Evolutionary conservation across 495 filamentous ascomycete species (phyloP).

Genomic region (Podospora appendiculata): DNA sequence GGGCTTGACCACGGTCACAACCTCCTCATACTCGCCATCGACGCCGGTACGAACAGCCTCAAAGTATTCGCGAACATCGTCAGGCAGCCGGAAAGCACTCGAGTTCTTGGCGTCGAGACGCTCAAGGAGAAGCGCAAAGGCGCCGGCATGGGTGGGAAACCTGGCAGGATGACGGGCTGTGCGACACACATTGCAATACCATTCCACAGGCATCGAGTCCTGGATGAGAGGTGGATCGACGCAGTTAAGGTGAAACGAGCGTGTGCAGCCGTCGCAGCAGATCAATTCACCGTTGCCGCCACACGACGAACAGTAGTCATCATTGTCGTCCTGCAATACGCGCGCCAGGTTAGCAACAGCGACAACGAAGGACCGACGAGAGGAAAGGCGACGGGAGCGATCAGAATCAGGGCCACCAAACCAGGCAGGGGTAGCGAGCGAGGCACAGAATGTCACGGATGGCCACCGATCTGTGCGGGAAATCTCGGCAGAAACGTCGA

Average conservation of each 20-base stretch:
- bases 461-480: slow-evolving; percentile 19
- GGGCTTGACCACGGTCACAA: slow-evolving; percentile 28
- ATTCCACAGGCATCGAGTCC: slow-evolving; percentile 62
- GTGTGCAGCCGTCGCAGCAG: slow-evolving; percentile 85
- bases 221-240: slow-evolving; percentile 67
- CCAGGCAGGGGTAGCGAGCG: not conserved
- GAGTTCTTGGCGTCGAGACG: slow-evolving; percentile 57
- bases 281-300: slow-evolving; percentile 72
- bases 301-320: slow-evolving; percentile 81
- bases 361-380: not conserved
- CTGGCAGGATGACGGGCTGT: slow-evolving; percentile 24
- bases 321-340: slow-evolving; percentile 60
- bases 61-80: slow-evolving; percentile 60
- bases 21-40: slow-evolving; percentile 75
- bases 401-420: no score
- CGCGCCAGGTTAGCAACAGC: slow-evolving; percentile 15
- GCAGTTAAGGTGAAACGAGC: slow-evolving; percentile 82
- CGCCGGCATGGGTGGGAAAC: slow-evolving; percentile 29
- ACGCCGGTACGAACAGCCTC: slow-evolving; percentile 62
- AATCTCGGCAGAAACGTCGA: slow-evolving; percentile 26
- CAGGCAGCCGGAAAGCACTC: slow-evolving; percentile 65
- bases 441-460: not conserved
- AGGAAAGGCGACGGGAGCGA: not conserved
- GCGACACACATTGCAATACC: slow-evolving; percentile 75
- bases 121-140: slow-evolving; percentile 53